Evolutionary conservation across 345 rosid species (phyloP).

Genomic region (Murraya paniculata): DNA sequence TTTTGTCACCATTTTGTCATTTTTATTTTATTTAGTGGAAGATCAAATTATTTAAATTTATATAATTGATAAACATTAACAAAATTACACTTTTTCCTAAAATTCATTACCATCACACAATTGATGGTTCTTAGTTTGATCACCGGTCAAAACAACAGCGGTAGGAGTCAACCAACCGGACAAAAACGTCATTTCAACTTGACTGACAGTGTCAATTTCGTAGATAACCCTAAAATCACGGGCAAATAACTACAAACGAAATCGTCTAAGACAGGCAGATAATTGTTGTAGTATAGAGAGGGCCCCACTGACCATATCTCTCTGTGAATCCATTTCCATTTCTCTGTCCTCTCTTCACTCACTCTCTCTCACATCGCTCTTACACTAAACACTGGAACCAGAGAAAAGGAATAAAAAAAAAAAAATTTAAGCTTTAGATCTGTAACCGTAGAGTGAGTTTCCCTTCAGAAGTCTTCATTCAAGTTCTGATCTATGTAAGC

Average conservation of each 20-base stretch:
- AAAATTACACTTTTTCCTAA: no score
- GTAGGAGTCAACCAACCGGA: background rate
- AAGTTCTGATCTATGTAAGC: slow-evolving; percentile 13
- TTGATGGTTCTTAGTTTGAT: no score
- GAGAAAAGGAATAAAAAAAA: background rate
- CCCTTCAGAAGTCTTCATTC: background rate
- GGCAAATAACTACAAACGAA: background rate
- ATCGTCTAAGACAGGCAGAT: background rate
- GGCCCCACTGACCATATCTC: slow-evolving; percentile 25
- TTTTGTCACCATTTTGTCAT: no score
- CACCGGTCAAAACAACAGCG: background rate
- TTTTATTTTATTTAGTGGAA: no score
- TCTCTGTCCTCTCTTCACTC: background rate
- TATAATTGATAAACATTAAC: no score
- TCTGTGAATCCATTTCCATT: background rate
- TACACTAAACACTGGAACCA: slow-evolving; percentile 1
- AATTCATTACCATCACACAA: no score
- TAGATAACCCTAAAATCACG: slow-evolving; percentile 23
- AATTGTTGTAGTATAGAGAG: background rate
- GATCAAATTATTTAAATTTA: no score
- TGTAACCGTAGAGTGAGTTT: background rate
- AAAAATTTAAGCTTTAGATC: slow-evolving; percentile 11
- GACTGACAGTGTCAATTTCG: slow-evolving; percentile 22
- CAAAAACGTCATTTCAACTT: background rate
- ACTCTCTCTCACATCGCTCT: background rate